Percentiles rank a stretch among this genome's conserved stretches.
These are phyloP conservation scores for Exophiala aquamarina DNA, from an alignment of 2,329 filamentous ascomycete species.

Conservation along the genomic window DNA sequence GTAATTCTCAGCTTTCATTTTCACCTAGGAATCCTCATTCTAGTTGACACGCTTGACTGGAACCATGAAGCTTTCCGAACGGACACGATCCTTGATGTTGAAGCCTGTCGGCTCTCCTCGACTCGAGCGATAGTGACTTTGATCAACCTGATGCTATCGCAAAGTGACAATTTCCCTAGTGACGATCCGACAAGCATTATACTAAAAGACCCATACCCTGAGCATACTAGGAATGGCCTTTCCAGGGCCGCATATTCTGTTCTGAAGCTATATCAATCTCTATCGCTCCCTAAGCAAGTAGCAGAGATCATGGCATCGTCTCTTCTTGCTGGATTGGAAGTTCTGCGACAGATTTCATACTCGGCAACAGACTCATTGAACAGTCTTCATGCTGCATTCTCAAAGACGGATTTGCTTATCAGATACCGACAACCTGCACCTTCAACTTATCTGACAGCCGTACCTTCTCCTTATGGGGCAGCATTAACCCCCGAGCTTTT, in stretches of 20 bases:
- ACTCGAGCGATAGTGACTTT: constrained; percentile 6
- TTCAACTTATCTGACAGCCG: neutral
- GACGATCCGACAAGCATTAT: neutral
- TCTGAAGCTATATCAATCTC: neutral
- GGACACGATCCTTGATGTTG: neutral
- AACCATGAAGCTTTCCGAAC: neutral
- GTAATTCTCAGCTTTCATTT: constrained; percentile 9
- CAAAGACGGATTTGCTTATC: neutral
- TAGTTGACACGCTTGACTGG: constrained; percentile 6
- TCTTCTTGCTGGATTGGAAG: neutral
- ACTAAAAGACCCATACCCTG: constrained; percentile 10
- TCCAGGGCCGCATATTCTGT: constrained; percentile 5
- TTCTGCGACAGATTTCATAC: constrained; percentile 2
- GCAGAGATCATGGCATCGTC: neutral
- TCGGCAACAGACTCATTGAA: neutral
- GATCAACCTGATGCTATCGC: constrained; percentile 8
- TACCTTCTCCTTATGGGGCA: neutral
- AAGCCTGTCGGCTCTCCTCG: constrained; percentile 1
- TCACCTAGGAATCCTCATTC: constrained; percentile 9
- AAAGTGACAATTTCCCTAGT: neutral
- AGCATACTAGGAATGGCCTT: constrained; percentile 9
- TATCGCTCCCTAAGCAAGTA: neutral
- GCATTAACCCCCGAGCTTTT: constrained; percentile 8
- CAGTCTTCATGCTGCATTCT: neutral
- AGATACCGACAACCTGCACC: neutral